Conservation (phyloP, 176 grass and related monocot genomes). For the Alopecurus myosuroides region DNA sequence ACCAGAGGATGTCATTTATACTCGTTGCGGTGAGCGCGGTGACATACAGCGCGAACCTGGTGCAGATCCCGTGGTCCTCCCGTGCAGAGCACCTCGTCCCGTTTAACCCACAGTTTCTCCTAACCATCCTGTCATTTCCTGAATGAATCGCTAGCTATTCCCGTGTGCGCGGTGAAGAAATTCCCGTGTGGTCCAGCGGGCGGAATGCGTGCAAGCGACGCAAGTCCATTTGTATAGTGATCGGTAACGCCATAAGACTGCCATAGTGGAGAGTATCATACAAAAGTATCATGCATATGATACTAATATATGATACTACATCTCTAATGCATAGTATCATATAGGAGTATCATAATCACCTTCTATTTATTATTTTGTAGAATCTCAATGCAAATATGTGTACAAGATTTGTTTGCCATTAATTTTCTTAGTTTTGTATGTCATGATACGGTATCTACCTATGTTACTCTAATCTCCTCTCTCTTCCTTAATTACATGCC, state of each 20-base stretch:
- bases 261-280: too few species aligned
- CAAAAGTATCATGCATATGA: too few species aligned
- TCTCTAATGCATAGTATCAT: too few species aligned
- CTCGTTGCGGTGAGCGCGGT: constrained; percentile 14
- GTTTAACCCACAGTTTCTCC: background rate
- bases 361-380: too few species aligned
- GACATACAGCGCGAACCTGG: constrained; percentile 12
- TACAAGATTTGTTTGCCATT: too few species aligned
- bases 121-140: background rate
- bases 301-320: too few species aligned
- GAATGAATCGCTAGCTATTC: background rate
- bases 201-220: background rate
- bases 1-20: constrained; percentile 17
- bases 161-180: background rate
- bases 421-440: too few species aligned
- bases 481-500: too few species aligned
- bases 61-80: background rate
- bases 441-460: too few species aligned
- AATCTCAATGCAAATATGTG: too few species aligned
- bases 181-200: background rate
- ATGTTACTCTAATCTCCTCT: too few species aligned
- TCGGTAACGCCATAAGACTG: background rate
- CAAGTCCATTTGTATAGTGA: background rate
- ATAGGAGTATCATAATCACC: too few species aligned
- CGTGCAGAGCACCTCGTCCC: background rate